Evolutionary conservation across 1,139 yeast species (phyloP), one percentile per base, ranked within the genome.

Genomic region (Taphrina confusa): DNA sequence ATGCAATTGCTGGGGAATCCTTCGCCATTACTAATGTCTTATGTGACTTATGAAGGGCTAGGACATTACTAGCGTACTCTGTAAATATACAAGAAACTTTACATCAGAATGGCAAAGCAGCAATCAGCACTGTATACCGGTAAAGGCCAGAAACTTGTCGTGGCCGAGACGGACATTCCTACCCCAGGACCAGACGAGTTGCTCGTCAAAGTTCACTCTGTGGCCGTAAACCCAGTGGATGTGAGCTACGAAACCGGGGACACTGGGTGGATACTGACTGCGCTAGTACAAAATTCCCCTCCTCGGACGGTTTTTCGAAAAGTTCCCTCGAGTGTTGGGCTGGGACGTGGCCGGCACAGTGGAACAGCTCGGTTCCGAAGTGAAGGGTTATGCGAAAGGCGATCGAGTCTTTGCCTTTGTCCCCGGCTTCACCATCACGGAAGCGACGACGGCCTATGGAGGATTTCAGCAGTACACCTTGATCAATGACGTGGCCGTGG

Each of bases 381-480:
- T 33, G 22, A 71, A 69, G n/a, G 76, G 73, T 9, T 76, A 73
- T 8, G 78, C 78, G 65, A 66, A 72, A 40, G 89, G 88, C 52
- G 87, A 83, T 65, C 58, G 62, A n/a, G 66, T 64, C 11, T 65
- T 63, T 6, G 64, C 64, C 9, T 64, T 61, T 52, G 69, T 71
- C 23, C 83, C 82, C 14, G 74, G 75, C 28, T 74, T 75, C 9
- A 20, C 36, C 12, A 37, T 23, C n/a, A 18, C 45, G 2, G 36
- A 27, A 6, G 33, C 37, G 12, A 36, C 36, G n/a, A 28, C 51
- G 22, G 45, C 34, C 23, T 36, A 27, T 6, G 59, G 89, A 59
- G 82, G 82, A 1, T 85, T 83, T 70, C 80, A 84, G 47, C 82
- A 84, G 64, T 82, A 82, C 67, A 77, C 70, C 4, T 60, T 62